Evolutionary conservation across 2,329 filamentous ascomycete genomes (phyloP).

Genomic region (Seiridium cupressi): DNA sequence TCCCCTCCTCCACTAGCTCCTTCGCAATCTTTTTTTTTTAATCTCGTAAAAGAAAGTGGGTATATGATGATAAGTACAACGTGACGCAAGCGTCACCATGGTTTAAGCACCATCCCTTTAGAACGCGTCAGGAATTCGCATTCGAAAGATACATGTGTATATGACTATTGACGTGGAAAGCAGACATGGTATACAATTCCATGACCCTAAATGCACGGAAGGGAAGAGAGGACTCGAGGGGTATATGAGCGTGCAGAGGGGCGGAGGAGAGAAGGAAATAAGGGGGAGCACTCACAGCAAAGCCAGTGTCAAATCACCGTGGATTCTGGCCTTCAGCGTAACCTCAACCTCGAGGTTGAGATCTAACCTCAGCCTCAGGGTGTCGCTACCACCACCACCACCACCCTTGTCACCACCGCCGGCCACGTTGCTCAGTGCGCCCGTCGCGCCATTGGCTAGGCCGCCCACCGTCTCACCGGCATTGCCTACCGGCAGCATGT

Average conservation of each 20-base stretch:
- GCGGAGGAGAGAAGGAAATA: neutral
- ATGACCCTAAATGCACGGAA: neutral
- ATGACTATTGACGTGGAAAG: conserved; percentile 4
- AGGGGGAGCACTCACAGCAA: conserved; percentile 49
- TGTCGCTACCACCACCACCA: conserved; percentile 50
- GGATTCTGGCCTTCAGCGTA: conserved; percentile 80
- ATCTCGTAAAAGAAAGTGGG: neutral
- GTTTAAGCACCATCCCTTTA: conserved; percentile 9
- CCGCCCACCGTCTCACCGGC: conserved; percentile 28
- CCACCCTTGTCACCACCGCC: conserved; percentile 16
- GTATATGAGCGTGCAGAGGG: neutral
- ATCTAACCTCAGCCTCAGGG: conserved; percentile 71
- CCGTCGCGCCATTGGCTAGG: conserved; percentile 23
- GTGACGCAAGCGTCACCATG: neutral
- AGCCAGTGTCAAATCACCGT: conserved; percentile 77
- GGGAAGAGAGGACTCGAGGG: neutral
- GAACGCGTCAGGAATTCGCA: conserved; percentile 7
- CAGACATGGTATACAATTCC: neutral
- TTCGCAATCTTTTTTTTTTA: neutral
- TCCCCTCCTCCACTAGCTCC: no score
- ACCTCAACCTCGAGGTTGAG: conserved; percentile 84
- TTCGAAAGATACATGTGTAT: neutral
- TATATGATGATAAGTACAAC: neutral
- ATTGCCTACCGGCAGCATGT: conserved; percentile 25
- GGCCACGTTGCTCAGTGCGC: conserved; percentile 23